These are phyloP conservation scores for Plasmopara halstedii DNA, from an alignment of 352 stramenopile species.

Conservation along the genomic window DNA sequence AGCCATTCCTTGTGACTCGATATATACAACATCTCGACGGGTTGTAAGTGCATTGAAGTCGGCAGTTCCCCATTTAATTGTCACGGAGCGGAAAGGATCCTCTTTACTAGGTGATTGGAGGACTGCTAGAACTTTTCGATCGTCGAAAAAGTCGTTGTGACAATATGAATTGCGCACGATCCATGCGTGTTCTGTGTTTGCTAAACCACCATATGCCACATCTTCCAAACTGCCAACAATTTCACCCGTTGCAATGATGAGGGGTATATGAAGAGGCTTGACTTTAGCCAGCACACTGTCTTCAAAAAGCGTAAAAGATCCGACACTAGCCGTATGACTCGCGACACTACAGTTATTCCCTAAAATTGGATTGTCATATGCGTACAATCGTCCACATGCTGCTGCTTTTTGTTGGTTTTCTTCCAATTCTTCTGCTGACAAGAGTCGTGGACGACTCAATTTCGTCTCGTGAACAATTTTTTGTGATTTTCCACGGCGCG, in stretches of 20 bases:
- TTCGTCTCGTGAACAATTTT: conserved; percentile 19
- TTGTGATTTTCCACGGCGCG: conserved; percentile 24
- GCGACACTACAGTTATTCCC: conserved; percentile 14
- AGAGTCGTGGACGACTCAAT: conserved; percentile 28
- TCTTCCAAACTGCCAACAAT: conserved; percentile 30
- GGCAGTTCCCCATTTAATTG: conserved; percentile 31
- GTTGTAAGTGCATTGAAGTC: conserved; percentile 25
- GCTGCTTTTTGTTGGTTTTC: conserved; percentile 17
- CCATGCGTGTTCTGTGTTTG: conserved; percentile 22
- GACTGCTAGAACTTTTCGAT: conserved; percentile 29
- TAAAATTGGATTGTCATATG: conserved; percentile 14
- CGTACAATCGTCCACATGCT: conserved; percentile 15
- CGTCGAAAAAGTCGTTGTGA: conserved; percentile 25
- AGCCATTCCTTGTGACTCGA: conserved; percentile 35
- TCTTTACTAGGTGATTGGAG: conserved; percentile 22
- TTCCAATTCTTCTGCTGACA: conserved; percentile 26
- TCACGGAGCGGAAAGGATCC: conserved; percentile 39
- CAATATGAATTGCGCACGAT: conserved; percentile 32
- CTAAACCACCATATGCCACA: conserved; percentile 22
- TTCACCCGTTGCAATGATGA: conserved; percentile 26
- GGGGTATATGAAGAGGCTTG: conserved; percentile 21
- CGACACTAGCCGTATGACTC: conserved; percentile 20
- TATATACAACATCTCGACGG: conserved; percentile 26
- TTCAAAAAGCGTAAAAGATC: conserved; percentile 28
- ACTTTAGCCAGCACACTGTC: conserved; percentile 19